These are phyloP conservation scores for Yarrowia sp. DNA, from an alignment of 805 yeast genomes.

Conservation along the genomic window DNA sequence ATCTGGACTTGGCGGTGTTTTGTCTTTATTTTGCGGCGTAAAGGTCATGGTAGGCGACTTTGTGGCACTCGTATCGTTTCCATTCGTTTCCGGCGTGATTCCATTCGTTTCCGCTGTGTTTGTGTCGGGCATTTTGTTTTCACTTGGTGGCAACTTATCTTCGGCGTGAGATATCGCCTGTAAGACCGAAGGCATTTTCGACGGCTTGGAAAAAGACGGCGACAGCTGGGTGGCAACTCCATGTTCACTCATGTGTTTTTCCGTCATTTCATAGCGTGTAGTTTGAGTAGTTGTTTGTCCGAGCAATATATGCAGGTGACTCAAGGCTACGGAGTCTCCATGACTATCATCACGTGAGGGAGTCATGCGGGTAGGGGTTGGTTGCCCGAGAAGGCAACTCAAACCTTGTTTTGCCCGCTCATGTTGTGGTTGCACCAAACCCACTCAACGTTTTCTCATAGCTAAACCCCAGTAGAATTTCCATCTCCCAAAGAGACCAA, in stretches of 20 bases:
- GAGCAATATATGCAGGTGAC: slow-evolving; percentile 17
- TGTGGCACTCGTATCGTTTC: not conserved
- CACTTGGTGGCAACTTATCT: not conserved
- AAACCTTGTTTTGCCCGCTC: too few relatives aligned
- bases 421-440: too few relatives aligned
- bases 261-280: slow-evolving; percentile 21
- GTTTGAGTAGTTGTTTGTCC: not conserved
- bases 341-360: slow-evolving; percentile 25
- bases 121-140: too few relatives aligned
- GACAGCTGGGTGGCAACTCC: slow-evolving; percentile 1
- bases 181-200: slow-evolving; percentile 8
- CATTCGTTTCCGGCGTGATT: not conserved
- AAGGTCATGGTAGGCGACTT: not conserved
- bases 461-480: too few relatives aligned
- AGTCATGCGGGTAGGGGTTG: slow-evolving; percentile 20
- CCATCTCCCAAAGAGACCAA: too few relatives aligned
- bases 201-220: not conserved
- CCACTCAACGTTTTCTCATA: too few relatives aligned
- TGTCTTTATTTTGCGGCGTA: not conserved
- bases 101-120: not conserved
- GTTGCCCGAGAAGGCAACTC: too few relatives aligned
- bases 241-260: not conserved
- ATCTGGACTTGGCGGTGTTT: not conserved
- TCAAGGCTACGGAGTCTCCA: slow-evolving; percentile 1
- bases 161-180: not conserved